phyloP scores from a whole-genome alignment of 2,329 filamentous ascomycete species.

The Scytalidium lignicola region DNA sequence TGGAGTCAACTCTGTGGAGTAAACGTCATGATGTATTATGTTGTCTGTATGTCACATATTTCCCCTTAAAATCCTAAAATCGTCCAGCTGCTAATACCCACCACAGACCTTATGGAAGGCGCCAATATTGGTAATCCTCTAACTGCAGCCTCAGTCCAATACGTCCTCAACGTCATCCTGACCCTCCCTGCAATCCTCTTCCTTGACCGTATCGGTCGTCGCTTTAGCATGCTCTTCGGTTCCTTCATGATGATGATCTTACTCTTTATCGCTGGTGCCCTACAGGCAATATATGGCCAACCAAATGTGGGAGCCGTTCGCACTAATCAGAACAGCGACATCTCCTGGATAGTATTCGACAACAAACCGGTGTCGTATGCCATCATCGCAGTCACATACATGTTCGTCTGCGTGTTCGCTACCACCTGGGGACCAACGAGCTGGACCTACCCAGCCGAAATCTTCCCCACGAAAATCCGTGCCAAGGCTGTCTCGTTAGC shows the following conservation, averaged over 20 bases:
- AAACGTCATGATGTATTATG: conserved; percentile 71
- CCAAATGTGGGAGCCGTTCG: conserved; percentile 35
- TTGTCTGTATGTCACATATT: conserved; percentile 42
- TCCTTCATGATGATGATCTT: conserved; percentile 58
- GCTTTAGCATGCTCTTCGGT: conserved; percentile 58
- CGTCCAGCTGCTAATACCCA: conserved; percentile 4
- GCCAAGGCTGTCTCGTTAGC: conserved; percentile 71
- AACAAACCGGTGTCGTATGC: conserved; percentile 52
- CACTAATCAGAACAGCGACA: conserved; percentile 37
- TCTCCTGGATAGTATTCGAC: conserved; percentile 52
- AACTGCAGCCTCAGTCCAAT: conserved; percentile 64
- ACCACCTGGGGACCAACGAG: conserved; percentile 48
- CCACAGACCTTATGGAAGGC: conserved; percentile 63
- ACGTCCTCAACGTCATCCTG: conserved; percentile 75
- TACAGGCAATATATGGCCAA: conserved; percentile 56
- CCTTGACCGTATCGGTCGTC: conserved; percentile 72
- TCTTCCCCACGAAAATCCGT: conserved; percentile 63
- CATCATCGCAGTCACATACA: conserved; percentile 65
- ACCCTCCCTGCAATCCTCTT: conserved; percentile 71
- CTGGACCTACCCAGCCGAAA: conserved; percentile 60
- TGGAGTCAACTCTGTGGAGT: conserved; percentile 73
- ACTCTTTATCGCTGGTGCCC: conserved; percentile 57
- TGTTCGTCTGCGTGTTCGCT: conserved; percentile 67
- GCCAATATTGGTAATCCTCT: conserved; percentile 51
- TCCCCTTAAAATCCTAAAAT: not conserved